phyloP scores from a whole-genome alignment of 139 green algal genomes.

The Spirogloea muscicola region DNA sequence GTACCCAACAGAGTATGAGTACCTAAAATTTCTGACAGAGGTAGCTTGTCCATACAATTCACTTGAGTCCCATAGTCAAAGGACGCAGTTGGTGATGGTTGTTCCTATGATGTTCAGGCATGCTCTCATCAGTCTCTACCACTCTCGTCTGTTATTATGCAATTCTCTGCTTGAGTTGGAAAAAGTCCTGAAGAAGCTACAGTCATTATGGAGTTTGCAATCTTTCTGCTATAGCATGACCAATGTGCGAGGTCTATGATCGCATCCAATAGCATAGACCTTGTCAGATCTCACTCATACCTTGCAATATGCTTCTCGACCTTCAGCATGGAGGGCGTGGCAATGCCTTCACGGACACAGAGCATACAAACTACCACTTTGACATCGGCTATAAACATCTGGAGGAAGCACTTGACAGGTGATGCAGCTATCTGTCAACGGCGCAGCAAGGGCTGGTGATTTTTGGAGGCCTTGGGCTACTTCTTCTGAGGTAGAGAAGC shows the following conservation, averaged over 20 bases:
- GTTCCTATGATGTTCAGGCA: not conserved
- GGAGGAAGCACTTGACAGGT: conserved; percentile 66
- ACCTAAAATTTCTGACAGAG: conserved; percentile 64
- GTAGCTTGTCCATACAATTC: no score
- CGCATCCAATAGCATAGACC: not conserved
- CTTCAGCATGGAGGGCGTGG: conserved; percentile 73
- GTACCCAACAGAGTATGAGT: conserved; percentile 74
- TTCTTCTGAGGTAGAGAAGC: not conserved
- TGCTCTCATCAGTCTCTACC: not conserved
- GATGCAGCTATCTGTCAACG: not conserved
- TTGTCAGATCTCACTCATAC: not conserved
- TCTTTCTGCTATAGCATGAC: not conserved
- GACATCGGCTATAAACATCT: conserved; percentile 74
- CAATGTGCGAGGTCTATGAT: not conserved
- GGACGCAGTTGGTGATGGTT: not conserved
- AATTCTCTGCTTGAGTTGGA: not conserved
- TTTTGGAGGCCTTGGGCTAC: not conserved
- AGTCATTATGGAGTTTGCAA: not conserved
- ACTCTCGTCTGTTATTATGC: not conserved
- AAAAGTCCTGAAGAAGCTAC: not conserved
- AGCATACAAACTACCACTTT: conserved; percentile 92
- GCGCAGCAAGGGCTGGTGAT: not conserved
- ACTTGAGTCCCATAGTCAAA: not conserved
- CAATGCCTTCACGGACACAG: conserved; percentile 79
- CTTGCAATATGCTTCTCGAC: no score